Evolutionary conservation across 345 rosid species (phyloP).

Genomic region (Camelina sativa): DNA sequence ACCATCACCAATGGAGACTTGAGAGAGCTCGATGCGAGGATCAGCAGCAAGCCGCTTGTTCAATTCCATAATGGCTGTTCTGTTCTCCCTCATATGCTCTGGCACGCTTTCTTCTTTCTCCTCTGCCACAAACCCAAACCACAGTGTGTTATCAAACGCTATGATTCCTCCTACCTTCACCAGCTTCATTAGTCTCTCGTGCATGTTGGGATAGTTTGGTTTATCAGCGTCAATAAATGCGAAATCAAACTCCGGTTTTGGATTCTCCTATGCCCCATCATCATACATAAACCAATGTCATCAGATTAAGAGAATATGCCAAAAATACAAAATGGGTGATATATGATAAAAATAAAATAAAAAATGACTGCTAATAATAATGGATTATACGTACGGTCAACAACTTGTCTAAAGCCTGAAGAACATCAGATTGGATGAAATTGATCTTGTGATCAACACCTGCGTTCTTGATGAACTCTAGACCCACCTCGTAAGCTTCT

Average conservation of each 20-base stretch:
- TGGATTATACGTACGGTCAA: constrained; percentile 42
- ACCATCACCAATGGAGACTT: constrained; percentile 70
- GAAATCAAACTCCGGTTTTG: constrained; percentile 46
- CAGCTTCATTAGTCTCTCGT: constrained; percentile 47
- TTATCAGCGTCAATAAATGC: constrained; percentile 62
- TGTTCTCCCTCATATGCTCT: constrained; percentile 31
- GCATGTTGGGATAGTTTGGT: constrained; percentile 42
- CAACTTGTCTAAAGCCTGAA: constrained; percentile 47
- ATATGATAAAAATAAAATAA: too few relatives aligned
- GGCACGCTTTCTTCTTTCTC: constrained; percentile 42
- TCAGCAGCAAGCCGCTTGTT: constrained; percentile 60
- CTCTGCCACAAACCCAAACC: constrained; percentile 48
- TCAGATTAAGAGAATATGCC: not conserved
- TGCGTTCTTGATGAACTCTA: constrained; percentile 57
- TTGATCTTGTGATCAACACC: constrained; percentile 59
- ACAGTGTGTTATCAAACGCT: constrained; percentile 54
- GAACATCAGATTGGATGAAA: constrained; percentile 53
- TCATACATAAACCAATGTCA: constrained; percentile 11
- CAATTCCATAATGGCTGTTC: constrained; percentile 45
- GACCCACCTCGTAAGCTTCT: constrained; percentile 57
- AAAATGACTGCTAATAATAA: not conserved
- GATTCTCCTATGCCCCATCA: constrained; percentile 17
- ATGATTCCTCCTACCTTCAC: constrained; percentile 54
- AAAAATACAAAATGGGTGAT: not conserved
- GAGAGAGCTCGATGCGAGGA: constrained; percentile 58